phyloP scores from a whole-genome alignment of 2,329 filamentous ascomycete genomes.

The Aspergillus unguis region DNA sequence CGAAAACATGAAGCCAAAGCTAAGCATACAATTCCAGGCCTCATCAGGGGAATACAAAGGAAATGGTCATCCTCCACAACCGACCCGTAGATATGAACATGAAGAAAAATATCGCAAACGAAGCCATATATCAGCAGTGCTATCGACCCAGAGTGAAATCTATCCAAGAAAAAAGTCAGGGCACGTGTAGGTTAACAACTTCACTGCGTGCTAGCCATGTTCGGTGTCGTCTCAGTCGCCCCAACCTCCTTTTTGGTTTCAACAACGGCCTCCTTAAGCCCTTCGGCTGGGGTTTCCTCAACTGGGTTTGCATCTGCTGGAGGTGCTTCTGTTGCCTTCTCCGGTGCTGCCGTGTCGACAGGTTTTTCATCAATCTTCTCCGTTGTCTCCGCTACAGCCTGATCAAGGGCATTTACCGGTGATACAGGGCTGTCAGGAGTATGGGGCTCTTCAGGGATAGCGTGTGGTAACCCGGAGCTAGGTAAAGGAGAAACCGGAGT shows the following conservation, averaged over 20 bases:
- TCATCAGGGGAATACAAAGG: constrained; percentile 10
- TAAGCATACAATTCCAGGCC: constrained; percentile 11
- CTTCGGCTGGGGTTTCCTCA: not conserved
- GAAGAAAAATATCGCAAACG: constrained; percentile 3
- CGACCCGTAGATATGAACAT: constrained; percentile 5
- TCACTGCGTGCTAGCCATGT: constrained; percentile 1
- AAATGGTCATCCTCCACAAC: not conserved
- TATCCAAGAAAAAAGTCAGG: not conserved
- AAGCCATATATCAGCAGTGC: constrained; percentile 3
- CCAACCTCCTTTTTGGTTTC: not conserved
- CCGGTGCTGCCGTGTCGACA: not conserved
- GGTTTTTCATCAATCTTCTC: not conserved
- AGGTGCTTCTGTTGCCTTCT: not conserved
- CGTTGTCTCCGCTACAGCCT: not conserved
- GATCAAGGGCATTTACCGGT: not conserved
- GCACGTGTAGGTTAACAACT: not conserved
- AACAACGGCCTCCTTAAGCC: not conserved
- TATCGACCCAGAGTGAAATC: not conserved
- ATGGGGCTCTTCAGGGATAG: constrained; percentile 35
- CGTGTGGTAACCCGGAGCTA: constrained; percentile 28
- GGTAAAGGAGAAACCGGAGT: constrained; percentile 31
- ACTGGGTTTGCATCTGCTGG: not conserved
- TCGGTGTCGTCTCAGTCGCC: not conserved
- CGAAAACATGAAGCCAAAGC: constrained; percentile 8
- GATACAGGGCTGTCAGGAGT: constrained; percentile 25